Base-by-base conservation (phyloP, 2,329 filamentous ascomycete species). In the Aspergillus luchuensis region DNA sequence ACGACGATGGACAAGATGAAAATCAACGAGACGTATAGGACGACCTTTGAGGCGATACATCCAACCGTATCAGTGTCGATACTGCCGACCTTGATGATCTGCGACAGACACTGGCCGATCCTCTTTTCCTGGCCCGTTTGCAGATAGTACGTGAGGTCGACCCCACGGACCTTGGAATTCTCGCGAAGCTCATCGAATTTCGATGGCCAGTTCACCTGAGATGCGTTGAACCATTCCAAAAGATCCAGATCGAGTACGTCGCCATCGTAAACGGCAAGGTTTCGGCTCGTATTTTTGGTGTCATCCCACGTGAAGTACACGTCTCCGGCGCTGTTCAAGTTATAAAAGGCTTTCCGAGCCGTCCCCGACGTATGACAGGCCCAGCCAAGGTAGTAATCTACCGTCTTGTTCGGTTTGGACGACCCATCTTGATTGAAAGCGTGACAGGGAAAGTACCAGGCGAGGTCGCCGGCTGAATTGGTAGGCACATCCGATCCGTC, bases 251-350 rank as follows among this genome's bases (percentile, higher is more conserved):
- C 95, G 43, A 99, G 83, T 4, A 99, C 95, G 71, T 91, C 92
- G 57, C 94, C 94, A 13, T 93, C 96, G 78, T 97, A 99, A 2
- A 98, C 92, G 67, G 97, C 88, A 49, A 99, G 82, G 72, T 98
- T 98, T 60, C 95, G 90, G 33, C 89, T 91, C 63, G 79, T 86
- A 77, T 99, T 99, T 73, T 87, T 91, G 68, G 98, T 87, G 70
- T 99, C 95, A 23, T 94, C 87, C 95, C 95, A 99, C 2, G 90
- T 96, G 74, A 92, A 99, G 78, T 94, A 99, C 15, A 99, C 94
- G 68, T 97, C 92, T 2, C 93, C 95, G 3, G 88, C 82, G 53
- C 85, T 85, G 1, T 75, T 73, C 28, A 98, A 81, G 4, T 81
- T 76, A 74, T 98, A 98, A 73, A 97, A 97, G 0, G 87, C 80